Evolutionary conservation across 2,329 filamentous ascomycete genomes (phyloP).

Genomic region (Pseudogymnoascus sp.): DNA sequence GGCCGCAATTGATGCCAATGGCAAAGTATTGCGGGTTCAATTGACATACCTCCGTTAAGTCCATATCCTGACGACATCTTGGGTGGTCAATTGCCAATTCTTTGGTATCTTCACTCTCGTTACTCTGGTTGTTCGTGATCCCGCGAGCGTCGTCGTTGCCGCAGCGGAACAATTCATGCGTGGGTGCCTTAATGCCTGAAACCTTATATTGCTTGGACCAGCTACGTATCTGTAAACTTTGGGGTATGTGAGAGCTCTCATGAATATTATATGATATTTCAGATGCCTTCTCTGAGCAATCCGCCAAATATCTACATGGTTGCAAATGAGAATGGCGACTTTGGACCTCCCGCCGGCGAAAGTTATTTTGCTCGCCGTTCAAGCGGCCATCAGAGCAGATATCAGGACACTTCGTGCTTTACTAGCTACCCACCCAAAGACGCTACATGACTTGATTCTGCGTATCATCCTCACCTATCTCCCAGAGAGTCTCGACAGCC

Average conservation of each 20-base stretch:
- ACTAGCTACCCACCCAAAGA: conserved; percentile 44
- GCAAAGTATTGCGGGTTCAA: conserved; percentile 13
- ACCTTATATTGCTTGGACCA: conserved; percentile 8
- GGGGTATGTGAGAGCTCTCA: conserved; percentile 10
- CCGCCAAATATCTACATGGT: conserved; percentile 12
- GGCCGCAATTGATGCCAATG: neutral
- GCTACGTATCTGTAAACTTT: conserved; percentile 9
- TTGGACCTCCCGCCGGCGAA: conserved; percentile 54
- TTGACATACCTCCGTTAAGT: conserved; percentile 63
- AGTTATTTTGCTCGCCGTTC: conserved; percentile 62
- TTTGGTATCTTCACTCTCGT: conserved; percentile 2
- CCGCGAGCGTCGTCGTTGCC: neutral
- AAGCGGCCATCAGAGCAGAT: conserved; percentile 59
- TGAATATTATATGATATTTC: conserved; percentile 22
- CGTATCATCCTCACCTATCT: conserved; percentile 69
- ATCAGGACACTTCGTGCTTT: conserved; percentile 54
- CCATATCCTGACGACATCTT: conserved; percentile 76
- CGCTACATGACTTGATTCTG: conserved; percentile 58
- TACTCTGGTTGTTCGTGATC: conserved; percentile 4
- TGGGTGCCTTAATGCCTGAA: conserved; percentile 15
- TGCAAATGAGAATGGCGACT: conserved; percentile 24
- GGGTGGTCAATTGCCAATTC: conserved; percentile 18
- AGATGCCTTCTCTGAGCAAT: conserved; percentile 12
- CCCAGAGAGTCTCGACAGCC: conserved; percentile 60
- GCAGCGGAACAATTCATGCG: conserved; percentile 12